Conservation (phyloP, 2,329 filamentous ascomycete genomes). For the Beauveria varroae region DNA sequence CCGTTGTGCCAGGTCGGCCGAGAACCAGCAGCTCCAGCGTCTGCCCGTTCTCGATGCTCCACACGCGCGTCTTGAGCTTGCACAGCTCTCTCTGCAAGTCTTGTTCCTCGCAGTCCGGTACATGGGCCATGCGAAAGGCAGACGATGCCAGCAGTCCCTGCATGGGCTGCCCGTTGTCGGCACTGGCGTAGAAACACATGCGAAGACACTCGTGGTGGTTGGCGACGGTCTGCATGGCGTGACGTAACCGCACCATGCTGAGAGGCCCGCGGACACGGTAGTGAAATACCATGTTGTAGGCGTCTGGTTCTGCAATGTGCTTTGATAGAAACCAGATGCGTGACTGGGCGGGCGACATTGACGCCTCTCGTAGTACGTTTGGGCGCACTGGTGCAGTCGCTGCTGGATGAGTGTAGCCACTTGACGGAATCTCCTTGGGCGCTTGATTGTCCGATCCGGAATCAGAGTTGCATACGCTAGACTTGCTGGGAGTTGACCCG, state of each 20-base stretch:
- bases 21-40: slow-evolving; percentile 25
- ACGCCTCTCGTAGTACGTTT: slow-evolving; percentile 26
- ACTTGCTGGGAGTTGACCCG: neutral
- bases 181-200: slow-evolving; percentile 21
- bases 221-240: slow-evolving; percentile 25
- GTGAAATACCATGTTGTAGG: slow-evolving; percentile 31
- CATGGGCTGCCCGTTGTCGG: slow-evolving; percentile 13
- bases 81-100: slow-evolving; percentile 25
- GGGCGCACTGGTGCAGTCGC: slow-evolving; percentile 8
- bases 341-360: slow-evolving; percentile 20
- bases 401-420: too few relatives aligned
- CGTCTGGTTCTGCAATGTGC: slow-evolving; percentile 27
- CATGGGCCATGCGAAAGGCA: slow-evolving; percentile 19
- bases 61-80: slow-evolving; percentile 21
- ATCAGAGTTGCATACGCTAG: neutral
- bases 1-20: slow-evolving; percentile 19
- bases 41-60: slow-evolving; percentile 27
- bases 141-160: slow-evolving; percentile 21
- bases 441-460: neutral
- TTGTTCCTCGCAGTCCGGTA: slow-evolving; percentile 14
- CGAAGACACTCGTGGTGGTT: slow-evolving; percentile 27
- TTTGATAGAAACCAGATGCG: slow-evolving; percentile 33
- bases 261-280: slow-evolving; percentile 27
- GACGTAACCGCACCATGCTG: slow-evolving; percentile 20
- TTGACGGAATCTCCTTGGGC: too few relatives aligned